Evolutionary conservation across 768 basidiomycete genomes (phyloP).

Genomic region (Termitomyces sp.): DNA sequence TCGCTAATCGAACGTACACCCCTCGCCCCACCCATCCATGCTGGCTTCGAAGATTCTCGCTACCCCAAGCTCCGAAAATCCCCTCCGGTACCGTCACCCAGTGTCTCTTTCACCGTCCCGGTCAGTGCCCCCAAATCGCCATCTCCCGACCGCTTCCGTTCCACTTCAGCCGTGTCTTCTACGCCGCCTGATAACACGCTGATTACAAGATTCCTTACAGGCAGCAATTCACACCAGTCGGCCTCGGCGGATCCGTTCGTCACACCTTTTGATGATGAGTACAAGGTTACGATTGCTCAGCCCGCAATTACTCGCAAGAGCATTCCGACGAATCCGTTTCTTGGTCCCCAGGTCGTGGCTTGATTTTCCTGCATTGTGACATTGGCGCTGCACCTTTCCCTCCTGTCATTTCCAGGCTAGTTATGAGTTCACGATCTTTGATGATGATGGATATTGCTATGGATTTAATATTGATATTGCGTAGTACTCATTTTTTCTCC

Average conservation of each 20-base stretch:
- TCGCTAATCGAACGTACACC: conserved; percentile 8
- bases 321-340: conserved; percentile 48
- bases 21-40: conserved; percentile 25
- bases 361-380: neutral
- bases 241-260: conserved; percentile 54
- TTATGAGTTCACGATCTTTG: neutral
- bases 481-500: neutral
- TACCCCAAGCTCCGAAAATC: conserved; percentile 5
- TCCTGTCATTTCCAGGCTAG: neutral
- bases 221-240: conserved; percentile 35
- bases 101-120: neutral
- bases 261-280: conserved; percentile 78
- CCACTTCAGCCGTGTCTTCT: conserved; percentile 13
- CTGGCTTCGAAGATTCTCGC: conserved; percentile 21
- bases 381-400: neutral
- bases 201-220: conserved; percentile 39
- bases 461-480: neutral
- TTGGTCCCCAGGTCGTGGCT: conserved; percentile 2
- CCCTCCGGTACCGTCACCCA: neutral
- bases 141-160: conserved; percentile 1
- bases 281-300: conserved; percentile 24
- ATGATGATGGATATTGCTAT: neutral
- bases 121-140: neutral
- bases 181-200: conserved; percentile 23
- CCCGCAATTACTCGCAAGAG: conserved; percentile 32